phyloP scores from a whole-genome alignment of 169 alveolate genomes.

The Cryptosporidium bovis region DNA sequence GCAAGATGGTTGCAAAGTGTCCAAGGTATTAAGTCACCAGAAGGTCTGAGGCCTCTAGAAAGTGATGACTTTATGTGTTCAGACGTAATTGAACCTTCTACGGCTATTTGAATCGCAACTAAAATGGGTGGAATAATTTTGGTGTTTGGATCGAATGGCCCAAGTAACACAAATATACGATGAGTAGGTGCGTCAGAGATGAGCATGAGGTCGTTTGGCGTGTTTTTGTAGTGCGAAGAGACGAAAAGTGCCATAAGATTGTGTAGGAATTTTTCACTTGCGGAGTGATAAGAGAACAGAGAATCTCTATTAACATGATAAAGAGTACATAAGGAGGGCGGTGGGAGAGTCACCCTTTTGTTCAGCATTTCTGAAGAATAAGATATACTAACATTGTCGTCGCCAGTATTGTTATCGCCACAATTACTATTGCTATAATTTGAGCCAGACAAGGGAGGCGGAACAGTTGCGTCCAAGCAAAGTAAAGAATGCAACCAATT shows the following conservation, averaged over 20 bases:
- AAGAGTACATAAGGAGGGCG: conserved; percentile 94
- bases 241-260: conserved; percentile 95
- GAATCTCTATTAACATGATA: conserved; percentile 97
- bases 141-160: conserved; percentile 81
- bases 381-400: neutral
- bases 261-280: conserved; percentile 95
- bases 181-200: conserved; percentile 99
- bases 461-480: conserved; percentile 95
- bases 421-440: neutral
- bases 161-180: conserved; percentile 93
- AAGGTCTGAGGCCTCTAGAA: conserved; percentile 88
- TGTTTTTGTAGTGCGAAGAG: conserved; percentile 98
- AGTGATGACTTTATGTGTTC: conserved; percentile 82
- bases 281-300: conserved; percentile 95
- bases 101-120: conserved; percentile 87
- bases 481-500: conserved; percentile 95
- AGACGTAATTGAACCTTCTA: conserved; percentile 92
- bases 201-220: conserved; percentile 98
- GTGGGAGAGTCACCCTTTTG: conserved; percentile 84
- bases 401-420: neutral
- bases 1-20: conserved; percentile 95
- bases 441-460: conserved; percentile 81
- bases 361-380: conserved; percentile 22
- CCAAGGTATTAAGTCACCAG: conserved; percentile 99
- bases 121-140: conserved; percentile 77